Conservation (phyloP, 345 rosid species). For the Physaria fendleri region DNA sequence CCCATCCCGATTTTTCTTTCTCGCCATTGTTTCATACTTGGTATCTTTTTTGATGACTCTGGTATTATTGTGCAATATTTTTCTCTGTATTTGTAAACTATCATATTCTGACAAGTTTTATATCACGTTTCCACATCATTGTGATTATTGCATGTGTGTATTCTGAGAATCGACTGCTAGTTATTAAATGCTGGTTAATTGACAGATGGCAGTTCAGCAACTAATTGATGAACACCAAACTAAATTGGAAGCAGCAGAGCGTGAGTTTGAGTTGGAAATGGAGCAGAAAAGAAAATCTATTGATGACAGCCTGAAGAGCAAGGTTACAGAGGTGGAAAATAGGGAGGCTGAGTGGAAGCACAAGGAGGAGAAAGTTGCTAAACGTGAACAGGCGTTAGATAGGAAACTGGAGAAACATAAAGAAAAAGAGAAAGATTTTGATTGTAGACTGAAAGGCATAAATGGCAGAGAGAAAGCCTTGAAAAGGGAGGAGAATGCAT, state of each 20-base stretch:
- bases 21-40: not conserved
- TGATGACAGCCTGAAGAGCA: slow-evolving; percentile 64
- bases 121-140: not conserved
- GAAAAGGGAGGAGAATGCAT: slow-evolving; percentile 51
- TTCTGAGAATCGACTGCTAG: slow-evolving; percentile 10
- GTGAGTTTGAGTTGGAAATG: slow-evolving; percentile 70
- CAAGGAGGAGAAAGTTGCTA: slow-evolving; percentile 69
- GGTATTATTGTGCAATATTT: not conserved
- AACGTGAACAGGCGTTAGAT: slow-evolving; percentile 71
- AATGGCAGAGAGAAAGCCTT: slow-evolving; percentile 70
- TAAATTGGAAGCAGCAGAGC: slow-evolving; percentile 55
- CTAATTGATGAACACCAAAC: slow-evolving; percentile 73
- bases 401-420: slow-evolving; percentile 62
- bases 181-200: slow-evolving; percentile 8
- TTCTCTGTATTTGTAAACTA: not conserved
- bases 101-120: not conserved
- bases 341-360: slow-evolving; percentile 81
- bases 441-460: slow-evolving; percentile 45
- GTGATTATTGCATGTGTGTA: not conserved
- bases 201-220: slow-evolving; percentile 72
- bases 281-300: slow-evolving; percentile 69
- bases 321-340: slow-evolving; percentile 63
- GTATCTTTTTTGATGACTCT: not conserved
- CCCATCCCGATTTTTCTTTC: not conserved
- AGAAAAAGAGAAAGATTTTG: slow-evolving; percentile 71